Percentiles rank a stretch among this genome's conserved stretches.
phyloP scores from a whole-genome alignment of 2,329 filamentous ascomycete genomes.

The Colletotrichum simmondsii region DNA sequence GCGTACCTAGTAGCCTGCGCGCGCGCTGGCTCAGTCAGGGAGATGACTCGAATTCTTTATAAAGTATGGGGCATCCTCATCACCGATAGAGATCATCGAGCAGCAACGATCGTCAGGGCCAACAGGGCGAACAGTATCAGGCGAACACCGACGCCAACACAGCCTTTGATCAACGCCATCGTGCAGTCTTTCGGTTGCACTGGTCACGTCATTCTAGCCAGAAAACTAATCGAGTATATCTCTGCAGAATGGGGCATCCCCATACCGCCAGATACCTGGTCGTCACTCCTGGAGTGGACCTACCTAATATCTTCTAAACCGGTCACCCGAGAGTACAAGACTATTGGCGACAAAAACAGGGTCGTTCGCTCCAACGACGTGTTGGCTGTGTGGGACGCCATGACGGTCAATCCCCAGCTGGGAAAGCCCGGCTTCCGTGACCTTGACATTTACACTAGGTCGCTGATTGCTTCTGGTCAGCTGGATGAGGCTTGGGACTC shows the following conservation, averaged over 20 bases:
- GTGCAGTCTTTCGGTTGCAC: conserved; percentile 76
- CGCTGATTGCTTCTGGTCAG: conserved; percentile 43
- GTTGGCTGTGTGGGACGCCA: conserved; percentile 65
- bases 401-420: conserved; percentile 68
- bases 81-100: conserved; percentile 28
- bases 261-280: conserved; percentile 71
- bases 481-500: conserved; percentile 21
- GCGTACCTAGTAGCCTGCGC: conserved; percentile 29
- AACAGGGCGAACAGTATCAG: conserved; percentile 52
- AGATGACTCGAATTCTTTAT: conserved; percentile 15
- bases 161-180: conserved; percentile 70
- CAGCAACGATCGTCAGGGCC: conserved; percentile 41
- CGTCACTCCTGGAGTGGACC: conserved; percentile 74
- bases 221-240: conserved; percentile 71
- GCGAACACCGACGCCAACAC: conserved; percentile 68
- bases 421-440: conserved; percentile 67
- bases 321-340: conserved; percentile 48
- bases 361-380: conserved; percentile 56
- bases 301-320: conserved; percentile 63
- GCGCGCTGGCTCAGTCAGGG: conserved; percentile 19
- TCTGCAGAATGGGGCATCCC: conserved; percentile 68
- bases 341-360: conserved; percentile 43
- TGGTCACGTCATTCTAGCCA: conserved; percentile 67
- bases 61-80: conserved; percentile 15
- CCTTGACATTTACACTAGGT: conserved; percentile 57